These are phyloP conservation scores for Amniculicola lignicola DNA, from an alignment of 495 filamentous ascomycete species.

Conservation along the genomic window DNA sequence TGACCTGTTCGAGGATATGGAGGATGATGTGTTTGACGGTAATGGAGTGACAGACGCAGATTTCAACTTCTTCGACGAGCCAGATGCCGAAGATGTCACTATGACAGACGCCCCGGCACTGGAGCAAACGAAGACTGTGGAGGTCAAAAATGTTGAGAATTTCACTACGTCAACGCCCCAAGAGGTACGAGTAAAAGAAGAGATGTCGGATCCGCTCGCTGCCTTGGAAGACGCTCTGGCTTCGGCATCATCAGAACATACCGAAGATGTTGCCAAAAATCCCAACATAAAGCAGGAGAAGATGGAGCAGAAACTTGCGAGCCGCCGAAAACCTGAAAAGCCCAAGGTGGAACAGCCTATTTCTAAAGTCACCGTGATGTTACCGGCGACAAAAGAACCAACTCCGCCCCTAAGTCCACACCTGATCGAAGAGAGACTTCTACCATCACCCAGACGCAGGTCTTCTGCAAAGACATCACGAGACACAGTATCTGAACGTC, in stretches of 20 bases:
- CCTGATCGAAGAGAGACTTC: slow-evolving; percentile 50
- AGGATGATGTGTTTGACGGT: slow-evolving; percentile 42
- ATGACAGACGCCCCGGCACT: slow-evolving; percentile 8
- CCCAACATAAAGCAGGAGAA: not conserved
- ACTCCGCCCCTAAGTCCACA: slow-evolving; percentile 53
- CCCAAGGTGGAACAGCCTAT: not conserved
- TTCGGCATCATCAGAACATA: not conserved
- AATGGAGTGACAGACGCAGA: slow-evolving; percentile 85
- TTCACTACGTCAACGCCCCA: too few relatives aligned
- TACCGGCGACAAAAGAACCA: not conserved
- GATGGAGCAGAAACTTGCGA: not conserved
- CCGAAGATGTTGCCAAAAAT: not conserved
- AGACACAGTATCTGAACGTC: slow-evolving; percentile 13
- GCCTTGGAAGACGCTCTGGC: slow-evolving; percentile 21
- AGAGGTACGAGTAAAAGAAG: slow-evolving; percentile 20
- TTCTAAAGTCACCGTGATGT: not conserved
- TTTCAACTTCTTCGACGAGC: slow-evolving; percentile 86
- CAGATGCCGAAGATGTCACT: slow-evolving; percentile 43
- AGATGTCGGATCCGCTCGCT: slow-evolving; percentile 15
- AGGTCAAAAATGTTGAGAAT: not conserved
- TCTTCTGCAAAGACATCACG: slow-evolving; percentile 7
- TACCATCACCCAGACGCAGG: slow-evolving; percentile 35
- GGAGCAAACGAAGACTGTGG: not conserved
- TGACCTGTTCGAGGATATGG: slow-evolving; percentile 68
- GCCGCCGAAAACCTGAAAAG: not conserved